Conservation (phyloP, 257 asterid genomes). For the Datura wrightii region DNA sequence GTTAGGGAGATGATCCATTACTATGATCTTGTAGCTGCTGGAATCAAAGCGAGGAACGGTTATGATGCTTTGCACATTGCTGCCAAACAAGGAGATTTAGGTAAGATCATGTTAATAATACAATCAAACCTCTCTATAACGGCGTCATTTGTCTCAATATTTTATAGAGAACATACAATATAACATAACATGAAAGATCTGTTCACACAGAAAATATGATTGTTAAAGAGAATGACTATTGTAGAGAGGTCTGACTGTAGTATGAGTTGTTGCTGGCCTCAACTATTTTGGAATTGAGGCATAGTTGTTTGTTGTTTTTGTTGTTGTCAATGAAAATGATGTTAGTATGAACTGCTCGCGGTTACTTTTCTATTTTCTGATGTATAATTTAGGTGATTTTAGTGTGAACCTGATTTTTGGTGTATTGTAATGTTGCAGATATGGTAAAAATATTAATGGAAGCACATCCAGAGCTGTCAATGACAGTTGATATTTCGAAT, state of each 20-base stretch:
- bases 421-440: slow-evolving; percentile 36
- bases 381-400: not conserved
- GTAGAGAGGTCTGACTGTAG: not conserved
- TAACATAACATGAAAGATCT: not conserved
- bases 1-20: slow-evolving; percentile 50
- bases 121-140: not conserved
- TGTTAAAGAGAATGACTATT: not conserved
- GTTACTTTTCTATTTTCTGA: not conserved
- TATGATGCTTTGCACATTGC: slow-evolving; percentile 62
- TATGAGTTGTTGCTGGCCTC: not conserved
- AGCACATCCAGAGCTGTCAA: slow-evolving; percentile 54
- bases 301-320: not conserved
- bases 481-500: slow-evolving; percentile 54
- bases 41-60: slow-evolving; percentile 58
- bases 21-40: slow-evolving; percentile 54
- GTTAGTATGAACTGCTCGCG: not conserved
- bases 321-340: not conserved
- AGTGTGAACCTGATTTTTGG: not conserved
- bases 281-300: not conserved
- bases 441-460: slow-evolving; percentile 52
- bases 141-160: not conserved
- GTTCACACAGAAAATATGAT: not conserved
- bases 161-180: not conserved
- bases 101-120: slow-evolving; percentile 36
- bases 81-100: slow-evolving; percentile 64